A percentile compares a stretch with the other conserved stretches of the same genome.
Evolutionary conservation across 495 filamentous ascomycete genomes (phyloP).

Genomic region (Friedmanniomyces simplex): DNA sequence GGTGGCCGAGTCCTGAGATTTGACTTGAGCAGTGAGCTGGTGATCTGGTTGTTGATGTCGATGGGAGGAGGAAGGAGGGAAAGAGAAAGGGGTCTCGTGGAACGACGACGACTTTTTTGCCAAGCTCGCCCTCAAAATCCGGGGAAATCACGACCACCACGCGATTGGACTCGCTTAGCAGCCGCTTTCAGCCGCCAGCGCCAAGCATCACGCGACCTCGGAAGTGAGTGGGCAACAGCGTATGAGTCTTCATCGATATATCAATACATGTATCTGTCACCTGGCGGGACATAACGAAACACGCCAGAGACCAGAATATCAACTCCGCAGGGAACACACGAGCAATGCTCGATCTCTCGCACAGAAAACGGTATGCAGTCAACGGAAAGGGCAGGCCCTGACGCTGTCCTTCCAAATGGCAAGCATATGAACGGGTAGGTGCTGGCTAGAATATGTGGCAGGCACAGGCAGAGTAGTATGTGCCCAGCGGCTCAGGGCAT

Average conservation of each 20-base stretch:
- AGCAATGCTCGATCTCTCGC: neutral
- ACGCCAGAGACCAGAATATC: neutral
- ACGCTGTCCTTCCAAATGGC: neutral
- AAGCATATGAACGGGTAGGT: neutral
- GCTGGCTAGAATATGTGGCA: neutral
- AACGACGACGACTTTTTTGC: neutral
- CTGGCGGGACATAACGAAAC: neutral
- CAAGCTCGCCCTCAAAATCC: neutral
- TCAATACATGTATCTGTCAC: neutral
- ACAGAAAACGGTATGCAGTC: conserved; percentile 4
- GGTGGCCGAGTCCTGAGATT: conserved; percentile 29
- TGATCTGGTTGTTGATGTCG: conserved; percentile 22
- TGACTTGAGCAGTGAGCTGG: conserved; percentile 18
- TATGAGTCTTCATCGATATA: too few relatives aligned
- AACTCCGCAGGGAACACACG: neutral
- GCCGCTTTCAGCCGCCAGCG: too few relatives aligned
- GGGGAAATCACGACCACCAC: neutral
- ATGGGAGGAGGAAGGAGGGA: conserved; percentile 23
- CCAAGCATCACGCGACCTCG: neutral
- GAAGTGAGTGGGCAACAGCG: neutral
- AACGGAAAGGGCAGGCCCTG: conserved; percentile 20
- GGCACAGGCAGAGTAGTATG: neutral
- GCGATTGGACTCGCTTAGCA: neutral
- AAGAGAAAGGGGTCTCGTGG: neutral
- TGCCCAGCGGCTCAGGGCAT: too few relatives aligned